Percentiles rank a stretch among this genome's conserved stretches.
Evolutionary conservation across 352 stramenopile species (phyloP).

Genomic region (Pythium volutum): DNA sequence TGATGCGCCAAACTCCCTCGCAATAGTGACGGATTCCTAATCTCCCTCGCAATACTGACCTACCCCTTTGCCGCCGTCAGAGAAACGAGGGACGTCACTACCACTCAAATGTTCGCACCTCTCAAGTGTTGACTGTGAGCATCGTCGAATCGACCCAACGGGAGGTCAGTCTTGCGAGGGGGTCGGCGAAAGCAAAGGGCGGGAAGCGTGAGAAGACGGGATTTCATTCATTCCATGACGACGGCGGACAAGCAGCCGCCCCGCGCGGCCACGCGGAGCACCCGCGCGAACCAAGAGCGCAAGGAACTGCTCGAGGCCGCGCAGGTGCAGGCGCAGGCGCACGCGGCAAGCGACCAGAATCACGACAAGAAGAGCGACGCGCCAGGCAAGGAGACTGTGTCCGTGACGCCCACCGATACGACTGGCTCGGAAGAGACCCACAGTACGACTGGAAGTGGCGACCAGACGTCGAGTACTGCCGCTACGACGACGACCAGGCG

Average conservation of each 20-base stretch:
- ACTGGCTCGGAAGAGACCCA: too few species aligned
- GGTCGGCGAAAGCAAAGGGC: constrained; percentile 17
- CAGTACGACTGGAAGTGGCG: too few species aligned
- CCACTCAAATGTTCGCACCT: constrained; percentile 17
- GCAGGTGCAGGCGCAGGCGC: constrained; percentile 5
- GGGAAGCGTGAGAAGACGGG: constrained; percentile 9
- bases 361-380: not conserved
- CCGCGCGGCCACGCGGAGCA: constrained; percentile 20
- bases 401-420: too few species aligned
- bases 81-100: constrained; percentile 13
- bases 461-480: not conserved
- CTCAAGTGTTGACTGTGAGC: too few species aligned
- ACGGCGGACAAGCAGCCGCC: constrained; percentile 2
- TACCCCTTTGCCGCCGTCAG: not conserved
- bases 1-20: too few species aligned
- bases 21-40: not conserved
- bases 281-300: constrained; percentile 22
- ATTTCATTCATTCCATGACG: constrained; percentile 17
- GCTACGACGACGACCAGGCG: not conserved
- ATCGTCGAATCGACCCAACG: constrained; percentile 1
- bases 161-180: constrained; percentile 33
- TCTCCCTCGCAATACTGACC: not conserved
- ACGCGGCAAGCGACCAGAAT: not conserved
- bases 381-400: not conserved
- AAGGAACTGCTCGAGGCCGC: constrained; percentile 17